These are phyloP conservation scores for Lactarius trivialis DNA, from an alignment of 768 basidiomycete species.

Conservation along the genomic window DNA sequence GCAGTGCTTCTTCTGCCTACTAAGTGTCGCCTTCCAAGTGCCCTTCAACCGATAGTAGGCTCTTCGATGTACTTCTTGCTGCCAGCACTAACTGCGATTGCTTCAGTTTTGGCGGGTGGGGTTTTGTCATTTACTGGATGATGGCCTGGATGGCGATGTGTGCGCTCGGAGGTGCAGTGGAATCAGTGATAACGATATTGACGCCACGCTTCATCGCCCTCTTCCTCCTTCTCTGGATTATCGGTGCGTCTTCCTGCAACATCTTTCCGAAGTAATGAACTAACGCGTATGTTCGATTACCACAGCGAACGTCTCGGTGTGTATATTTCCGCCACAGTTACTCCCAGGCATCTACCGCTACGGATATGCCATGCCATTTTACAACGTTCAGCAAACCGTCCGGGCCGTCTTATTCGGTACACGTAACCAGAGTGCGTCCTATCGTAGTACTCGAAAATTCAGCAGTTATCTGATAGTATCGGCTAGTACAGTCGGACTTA, in stretches of 20 bases:
- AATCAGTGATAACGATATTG: constrained; percentile 51
- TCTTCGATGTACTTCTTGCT: background rate
- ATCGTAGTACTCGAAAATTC: background rate
- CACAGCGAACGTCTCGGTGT: constrained; percentile 53
- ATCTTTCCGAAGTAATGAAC: background rate
- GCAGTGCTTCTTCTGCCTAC: constrained; percentile 51
- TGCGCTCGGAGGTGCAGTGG: constrained; percentile 53
- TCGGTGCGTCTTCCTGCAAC: constrained; percentile 35
- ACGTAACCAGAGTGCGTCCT: constrained; percentile 46
- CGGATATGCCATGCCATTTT: constrained; percentile 67
- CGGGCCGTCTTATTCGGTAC: constrained; percentile 62
- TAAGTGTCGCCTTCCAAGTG: constrained; percentile 54
- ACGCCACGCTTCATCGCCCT: constrained; percentile 46
- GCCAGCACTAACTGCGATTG: background rate
- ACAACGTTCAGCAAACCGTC: constrained; percentile 56
- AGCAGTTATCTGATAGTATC: background rate
- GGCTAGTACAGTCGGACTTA: constrained; percentile 44
- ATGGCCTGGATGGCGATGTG: constrained; percentile 53
- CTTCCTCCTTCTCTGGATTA: constrained; percentile 62
- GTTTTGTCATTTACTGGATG: constrained; percentile 66
- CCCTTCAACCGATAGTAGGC: constrained; percentile 44
- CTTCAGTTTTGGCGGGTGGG: constrained; percentile 41
- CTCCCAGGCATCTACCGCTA: constrained; percentile 56
- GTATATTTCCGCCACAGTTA: constrained; percentile 49
- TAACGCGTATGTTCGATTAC: background rate